Base-by-base conservation (phyloP, 2,329 filamentous ascomycete species). In the Keithomyces neogunnii region DNA sequence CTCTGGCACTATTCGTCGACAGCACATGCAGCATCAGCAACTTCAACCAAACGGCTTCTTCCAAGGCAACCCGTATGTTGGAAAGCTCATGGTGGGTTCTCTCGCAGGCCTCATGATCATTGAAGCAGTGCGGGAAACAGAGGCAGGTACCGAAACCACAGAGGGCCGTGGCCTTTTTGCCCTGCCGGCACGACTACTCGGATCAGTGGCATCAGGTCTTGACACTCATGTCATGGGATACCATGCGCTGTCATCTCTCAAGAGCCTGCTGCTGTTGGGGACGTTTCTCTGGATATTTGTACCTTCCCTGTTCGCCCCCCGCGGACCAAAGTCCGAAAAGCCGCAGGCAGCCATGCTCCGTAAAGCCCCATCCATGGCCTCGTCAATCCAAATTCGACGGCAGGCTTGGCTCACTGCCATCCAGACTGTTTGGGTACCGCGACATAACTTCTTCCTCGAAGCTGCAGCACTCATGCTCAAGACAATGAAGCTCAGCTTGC, bases 331-430 rank as follows among this genome's bases (percentile, higher is more conserved):
- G 49, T 71, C 80, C 3, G 78, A 78, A 50, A 74, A 73, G 56
- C 62, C 67, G 51, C 70, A 83, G 50, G 68, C 68, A 51, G 54
- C 67, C 13, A 66, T 70, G 1, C 66, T 77, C 5, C 66, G 72
- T 56, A 73, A 77, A 19, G 84, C 82, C 5, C 86, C 87, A 2
- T 89, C 88, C 2, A 74, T 89, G 52, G 83, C 88, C 3, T 91
- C 89, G 0, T 86, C 91, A 0, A 89, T 95, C 51, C 82, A 93
- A 59, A 86, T 95, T 45, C 85, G 90, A 48, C 84, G 86, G 54
- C 88, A 90, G 65, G 91, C 91, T 33, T 96, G 92, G 91, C 82
- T 95, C 52, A 96, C 91, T 3, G 88, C 91, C 6, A 85, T 96
- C 53, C 91, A 96, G 69, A 92, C 87, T 3, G 88, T 96, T 29